Evolutionary conservation across 2,329 filamentous ascomycete species (phyloP).

Genomic region (Diaporthe helianthi): DNA sequence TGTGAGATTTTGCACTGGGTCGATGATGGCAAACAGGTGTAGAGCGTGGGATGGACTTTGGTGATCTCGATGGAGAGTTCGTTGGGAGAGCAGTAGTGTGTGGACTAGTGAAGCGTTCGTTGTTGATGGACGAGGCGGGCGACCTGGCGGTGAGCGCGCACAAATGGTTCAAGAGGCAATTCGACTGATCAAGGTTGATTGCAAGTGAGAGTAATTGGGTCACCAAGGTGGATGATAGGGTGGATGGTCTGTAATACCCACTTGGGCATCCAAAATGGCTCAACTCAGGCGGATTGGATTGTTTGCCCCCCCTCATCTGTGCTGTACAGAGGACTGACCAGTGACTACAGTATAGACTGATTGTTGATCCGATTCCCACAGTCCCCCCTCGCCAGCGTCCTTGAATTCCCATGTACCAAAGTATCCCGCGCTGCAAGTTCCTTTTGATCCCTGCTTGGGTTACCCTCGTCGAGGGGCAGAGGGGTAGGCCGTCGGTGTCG

Average conservation of each 20-base stretch:
- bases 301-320: conserved; percentile 17
- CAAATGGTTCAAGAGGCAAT: conserved; percentile 24
- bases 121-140: conserved; percentile 15
- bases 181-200: conserved; percentile 28
- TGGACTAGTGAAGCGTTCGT: conserved; percentile 1
- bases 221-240: conserved; percentile 20
- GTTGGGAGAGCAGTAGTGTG: conserved; percentile 28
- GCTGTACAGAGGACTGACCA: neutral
- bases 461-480: conserved; percentile 31
- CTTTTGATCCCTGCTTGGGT: conserved; percentile 24
- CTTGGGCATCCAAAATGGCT: conserved; percentile 35
- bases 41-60: conserved; percentile 11
- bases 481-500: conserved; percentile 33
- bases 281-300: conserved; percentile 27
- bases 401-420: conserved; percentile 24
- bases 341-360: neutral
- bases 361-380: conserved; percentile 12
- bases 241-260: conserved; percentile 33
- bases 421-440: conserved; percentile 6
- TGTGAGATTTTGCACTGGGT: neutral
- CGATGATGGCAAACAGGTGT: conserved; percentile 4
- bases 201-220: conserved; percentile 16
- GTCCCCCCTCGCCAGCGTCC: neutral
- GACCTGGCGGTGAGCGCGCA: conserved; percentile 28
- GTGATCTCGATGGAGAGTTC: conserved; percentile 32